phyloP scores from a whole-genome alignment of 2,329 filamentous ascomycete species.

The Ploettnerulaceae sp. region DNA sequence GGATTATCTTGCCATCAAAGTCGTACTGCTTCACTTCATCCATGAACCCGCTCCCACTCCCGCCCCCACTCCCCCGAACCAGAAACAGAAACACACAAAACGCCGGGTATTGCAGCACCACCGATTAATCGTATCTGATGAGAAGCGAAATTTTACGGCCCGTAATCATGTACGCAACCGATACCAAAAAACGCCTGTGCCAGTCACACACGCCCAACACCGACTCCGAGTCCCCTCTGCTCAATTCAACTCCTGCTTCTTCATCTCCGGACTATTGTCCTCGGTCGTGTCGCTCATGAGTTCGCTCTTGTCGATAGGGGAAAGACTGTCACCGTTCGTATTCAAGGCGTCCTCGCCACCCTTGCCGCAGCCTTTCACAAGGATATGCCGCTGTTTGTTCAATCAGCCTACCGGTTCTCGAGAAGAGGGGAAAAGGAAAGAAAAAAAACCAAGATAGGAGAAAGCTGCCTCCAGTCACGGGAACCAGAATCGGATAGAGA shows the following conservation, averaged over 20 bases:
- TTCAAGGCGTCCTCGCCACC: constrained; percentile 20
- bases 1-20: no score
- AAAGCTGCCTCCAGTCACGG: constrained; percentile 16
- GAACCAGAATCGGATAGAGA: constrained; percentile 21
- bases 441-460: not conserved
- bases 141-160: constrained; percentile 12
- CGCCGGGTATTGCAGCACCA: constrained; percentile 19
- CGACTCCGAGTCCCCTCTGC: not conserved
- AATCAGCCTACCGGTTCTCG: constrained; percentile 29
- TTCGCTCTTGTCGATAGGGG: constrained; percentile 30
- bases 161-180: constrained; percentile 19
- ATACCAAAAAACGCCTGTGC: no score
- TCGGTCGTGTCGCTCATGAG: constrained; percentile 32
- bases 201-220: constrained; percentile 5
- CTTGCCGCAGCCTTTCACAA: constrained; percentile 64
- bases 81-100: constrained; percentile 13
- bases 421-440: no score
- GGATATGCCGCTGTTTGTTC: constrained; percentile 53
- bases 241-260: constrained; percentile 27
- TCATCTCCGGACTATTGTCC: constrained; percentile 25
- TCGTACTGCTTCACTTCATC: no score
- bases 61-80: not conserved
- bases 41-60: not conserved
- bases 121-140: constrained; percentile 9
- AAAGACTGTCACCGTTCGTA: constrained; percentile 25